These are phyloP conservation scores for Achaetomiella virescens DNA, from an alignment of 495 filamentous ascomycete species.

Conservation along the genomic window DNA sequence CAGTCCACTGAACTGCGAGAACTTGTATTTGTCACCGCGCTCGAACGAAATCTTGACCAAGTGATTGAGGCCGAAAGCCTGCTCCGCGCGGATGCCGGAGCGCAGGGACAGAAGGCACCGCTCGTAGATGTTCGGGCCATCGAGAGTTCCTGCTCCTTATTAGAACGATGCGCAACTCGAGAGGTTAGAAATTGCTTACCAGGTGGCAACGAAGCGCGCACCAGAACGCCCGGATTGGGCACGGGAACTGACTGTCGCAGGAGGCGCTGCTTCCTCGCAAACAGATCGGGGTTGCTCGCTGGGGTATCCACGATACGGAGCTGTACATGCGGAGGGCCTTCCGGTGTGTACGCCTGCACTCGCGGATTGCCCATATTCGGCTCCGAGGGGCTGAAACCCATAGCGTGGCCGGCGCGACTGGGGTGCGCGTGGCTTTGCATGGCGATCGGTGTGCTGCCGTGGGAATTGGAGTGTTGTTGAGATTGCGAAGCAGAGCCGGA, in stretches of 20 bases:
- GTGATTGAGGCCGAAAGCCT: slow-evolving; percentile 84
- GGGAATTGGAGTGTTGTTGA: slow-evolving; percentile 25
- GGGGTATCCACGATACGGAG: slow-evolving; percentile 67
- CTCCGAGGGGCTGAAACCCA: slow-evolving; percentile 31
- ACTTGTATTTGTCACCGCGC: slow-evolving; percentile 89
- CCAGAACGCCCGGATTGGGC: slow-evolving; percentile 19
- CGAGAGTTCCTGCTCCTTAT: slow-evolving; percentile 47
- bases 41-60: slow-evolving; percentile 94
- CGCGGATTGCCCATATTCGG: slow-evolving; percentile 43
- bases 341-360: slow-evolving; percentile 55
- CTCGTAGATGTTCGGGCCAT: slow-evolving; percentile 82
- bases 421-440: slow-evolving; percentile 23
- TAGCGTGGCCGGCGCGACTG: slow-evolving; percentile 34
- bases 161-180: slow-evolving; percentile 8
- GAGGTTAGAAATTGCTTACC: slow-evolving; percentile 15
- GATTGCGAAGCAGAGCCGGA: slow-evolving; percentile 23
- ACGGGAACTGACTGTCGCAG: slow-evolving; percentile 24
- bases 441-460: slow-evolving; percentile 15
- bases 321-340: slow-evolving; percentile 47
- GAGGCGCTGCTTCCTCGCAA: slow-evolving; percentile 42
- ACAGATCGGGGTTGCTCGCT: slow-evolving; percentile 57
- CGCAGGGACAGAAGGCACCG: slow-evolving; percentile 74
- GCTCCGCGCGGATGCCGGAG: slow-evolving; percentile 71
- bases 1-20: slow-evolving; percentile 83
- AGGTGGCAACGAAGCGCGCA: slow-evolving; percentile 19